A percentile compares a stretch with the other conserved stretches of the same genome.
Conservation (phyloP, 2,329 filamentous ascomycete genomes). For the Nakataea oryzae region DNA sequence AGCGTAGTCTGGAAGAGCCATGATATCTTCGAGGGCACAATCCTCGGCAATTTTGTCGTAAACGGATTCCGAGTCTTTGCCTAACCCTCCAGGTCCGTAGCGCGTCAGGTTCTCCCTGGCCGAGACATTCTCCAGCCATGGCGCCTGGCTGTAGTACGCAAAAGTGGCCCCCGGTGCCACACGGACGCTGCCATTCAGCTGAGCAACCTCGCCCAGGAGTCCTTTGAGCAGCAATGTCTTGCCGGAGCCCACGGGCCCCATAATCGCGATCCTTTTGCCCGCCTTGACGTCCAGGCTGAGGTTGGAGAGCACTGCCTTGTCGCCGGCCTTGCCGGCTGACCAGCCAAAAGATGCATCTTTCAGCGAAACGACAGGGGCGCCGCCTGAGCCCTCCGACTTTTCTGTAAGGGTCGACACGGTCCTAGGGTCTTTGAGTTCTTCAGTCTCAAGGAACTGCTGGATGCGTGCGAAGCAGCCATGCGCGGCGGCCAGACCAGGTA, state of each 20-base stretch:
- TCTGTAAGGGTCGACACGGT: too few relatives aligned
- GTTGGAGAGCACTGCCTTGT: slow-evolving; percentile 16
- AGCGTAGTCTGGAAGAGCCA: background rate
- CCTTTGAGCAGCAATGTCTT: slow-evolving; percentile 23
- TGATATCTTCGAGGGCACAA: background rate
- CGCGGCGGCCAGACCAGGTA: slow-evolving; percentile 19
- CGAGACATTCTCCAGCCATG: background rate
- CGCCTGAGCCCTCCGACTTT: background rate
- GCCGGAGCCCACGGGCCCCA: slow-evolving; percentile 31
- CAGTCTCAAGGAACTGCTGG: slow-evolving; percentile 23
- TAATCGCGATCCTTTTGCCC: slow-evolving; percentile 24
- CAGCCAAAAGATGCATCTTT: slow-evolving; percentile 23
- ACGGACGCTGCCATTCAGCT: background rate
- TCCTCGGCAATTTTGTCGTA: background rate
- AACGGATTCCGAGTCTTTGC: background rate
- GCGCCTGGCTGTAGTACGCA: background rate
- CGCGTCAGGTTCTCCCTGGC: background rate
- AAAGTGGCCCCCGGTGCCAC: background rate
- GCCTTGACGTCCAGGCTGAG: slow-evolving; percentile 21
- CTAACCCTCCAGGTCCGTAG: background rate
- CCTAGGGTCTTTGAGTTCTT: background rate
- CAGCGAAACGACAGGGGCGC: background rate
- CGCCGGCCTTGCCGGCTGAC: slow-evolving; percentile 10
- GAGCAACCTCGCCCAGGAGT: background rate
- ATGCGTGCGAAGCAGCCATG: slow-evolving; percentile 23